A percentile compares a stretch with the other conserved stretches of the same genome.
Conservation (phyloP, 2,329 filamentous ascomycete genomes). For the Zalaria sp. region DNA sequence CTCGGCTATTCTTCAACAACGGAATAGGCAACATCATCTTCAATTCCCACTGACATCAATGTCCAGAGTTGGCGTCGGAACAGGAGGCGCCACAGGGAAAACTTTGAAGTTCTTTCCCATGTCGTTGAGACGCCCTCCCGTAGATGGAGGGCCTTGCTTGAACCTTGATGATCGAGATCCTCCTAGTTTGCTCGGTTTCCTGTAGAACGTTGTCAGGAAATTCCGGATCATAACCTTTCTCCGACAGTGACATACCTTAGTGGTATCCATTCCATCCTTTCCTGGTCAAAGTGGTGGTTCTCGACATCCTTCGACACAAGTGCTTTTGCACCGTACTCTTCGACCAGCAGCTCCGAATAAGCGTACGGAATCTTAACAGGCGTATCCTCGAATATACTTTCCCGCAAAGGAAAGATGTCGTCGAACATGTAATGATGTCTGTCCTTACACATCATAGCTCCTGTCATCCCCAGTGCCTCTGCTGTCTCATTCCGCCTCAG, state of each 20-base stretch:
- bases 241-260: slow-evolving; percentile 3
- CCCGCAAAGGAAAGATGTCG: slow-evolving; percentile 43
- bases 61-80: too few species aligned
- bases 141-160: too few species aligned
- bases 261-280: slow-evolving; percentile 17
- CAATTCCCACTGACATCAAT: too few species aligned
- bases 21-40: too few species aligned
- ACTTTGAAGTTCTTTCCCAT: too few species aligned
- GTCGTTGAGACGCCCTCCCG: too few species aligned
- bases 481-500: slow-evolving; percentile 32
- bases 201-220: too few species aligned
- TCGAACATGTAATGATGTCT: slow-evolving; percentile 37
- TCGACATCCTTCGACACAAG: slow-evolving; percentile 33
- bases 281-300: slow-evolving; percentile 25
- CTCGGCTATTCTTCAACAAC: too few species aligned
- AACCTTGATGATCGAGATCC: too few species aligned
- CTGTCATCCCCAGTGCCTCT: slow-evolving; percentile 22
- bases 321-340: slow-evolving; percentile 39
- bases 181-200: too few species aligned
- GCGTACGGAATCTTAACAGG: slow-evolving; percentile 42
- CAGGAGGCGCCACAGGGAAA: too few species aligned
- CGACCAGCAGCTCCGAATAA: slow-evolving; percentile 37
- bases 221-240: too few species aligned
- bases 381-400: slow-evolving; percentile 38
- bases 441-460: slow-evolving; percentile 42